These are phyloP conservation scores for Coelastrella sp. DNA, from an alignment of 139 green algal species.

Conservation along the genomic window DNA sequence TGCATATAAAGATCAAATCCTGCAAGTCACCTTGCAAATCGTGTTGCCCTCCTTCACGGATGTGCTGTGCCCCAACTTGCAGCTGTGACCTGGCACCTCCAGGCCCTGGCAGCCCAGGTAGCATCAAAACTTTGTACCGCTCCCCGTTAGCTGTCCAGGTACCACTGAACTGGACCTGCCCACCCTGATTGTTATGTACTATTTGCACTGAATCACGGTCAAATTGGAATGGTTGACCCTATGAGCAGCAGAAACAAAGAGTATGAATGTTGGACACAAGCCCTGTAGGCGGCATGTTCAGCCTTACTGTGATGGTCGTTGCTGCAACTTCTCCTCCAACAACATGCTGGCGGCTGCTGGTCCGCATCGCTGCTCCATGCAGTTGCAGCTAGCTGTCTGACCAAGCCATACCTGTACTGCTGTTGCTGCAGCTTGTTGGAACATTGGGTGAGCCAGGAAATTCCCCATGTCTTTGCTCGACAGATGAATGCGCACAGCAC, in stretches of 20 bases:
- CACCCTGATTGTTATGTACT: background rate
- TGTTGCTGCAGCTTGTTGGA: constrained; percentile 16
- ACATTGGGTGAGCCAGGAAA: constrained; percentile 41
- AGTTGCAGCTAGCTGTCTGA: background rate
- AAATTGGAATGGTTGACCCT: constrained; percentile 29
- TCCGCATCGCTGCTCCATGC: background rate
- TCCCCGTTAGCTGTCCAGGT: constrained; percentile 34
- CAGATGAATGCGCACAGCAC: constrained; percentile 19
- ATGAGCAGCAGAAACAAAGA: background rate
- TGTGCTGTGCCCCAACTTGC: constrained; percentile 41
- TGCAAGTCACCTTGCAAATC: background rate
- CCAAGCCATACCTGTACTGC: constrained; percentile 12
- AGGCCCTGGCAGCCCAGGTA: background rate
- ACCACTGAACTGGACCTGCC: constrained; percentile 25
- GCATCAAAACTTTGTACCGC: constrained; percentile 31
- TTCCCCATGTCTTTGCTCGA: constrained; percentile 39
- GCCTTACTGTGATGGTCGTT: no score
- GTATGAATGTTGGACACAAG: background rate
- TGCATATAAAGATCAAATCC: background rate
- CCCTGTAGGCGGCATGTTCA: no score
- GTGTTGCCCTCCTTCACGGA: background rate
- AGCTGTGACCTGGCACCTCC: constrained; percentile 2
- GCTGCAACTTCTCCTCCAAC: no score
- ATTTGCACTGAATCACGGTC: constrained; percentile 25
- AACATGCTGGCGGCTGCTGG: background rate